Conservation (phyloP, 163 green algal genomes). For the Chlamydomonas reinhardtii region DNA sequence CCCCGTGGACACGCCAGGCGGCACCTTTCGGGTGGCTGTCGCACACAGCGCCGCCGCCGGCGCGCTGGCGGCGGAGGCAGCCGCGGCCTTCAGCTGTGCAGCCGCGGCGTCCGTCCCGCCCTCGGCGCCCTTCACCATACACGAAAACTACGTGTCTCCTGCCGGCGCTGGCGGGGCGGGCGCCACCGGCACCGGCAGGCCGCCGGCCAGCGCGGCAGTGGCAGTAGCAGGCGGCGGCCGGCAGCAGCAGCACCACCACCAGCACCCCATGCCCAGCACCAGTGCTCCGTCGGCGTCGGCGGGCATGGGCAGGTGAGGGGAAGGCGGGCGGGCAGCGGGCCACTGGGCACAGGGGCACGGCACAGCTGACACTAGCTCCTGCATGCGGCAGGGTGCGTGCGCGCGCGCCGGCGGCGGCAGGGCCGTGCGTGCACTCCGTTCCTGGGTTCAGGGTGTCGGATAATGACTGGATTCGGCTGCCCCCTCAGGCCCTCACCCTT, state of each 20-base stretch:
- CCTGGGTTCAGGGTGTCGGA: no score
- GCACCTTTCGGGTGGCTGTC: conserved; percentile 21
- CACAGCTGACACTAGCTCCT: no score
- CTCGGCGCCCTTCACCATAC: not conserved
- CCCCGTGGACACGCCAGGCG: conserved; percentile 25
- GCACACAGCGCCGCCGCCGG: conserved; percentile 18
- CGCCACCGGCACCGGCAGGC: not conserved
- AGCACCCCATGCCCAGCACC: not conserved
- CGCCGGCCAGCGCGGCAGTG: no score
- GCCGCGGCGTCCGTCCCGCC: no score
- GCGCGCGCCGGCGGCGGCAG: no score
- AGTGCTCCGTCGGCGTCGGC: conserved; percentile 3
- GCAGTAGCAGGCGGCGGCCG: not conserved
- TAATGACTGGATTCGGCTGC: no score
- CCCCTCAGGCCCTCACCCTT: no score
- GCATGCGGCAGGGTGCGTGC: no score
- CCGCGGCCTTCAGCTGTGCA: not conserved
- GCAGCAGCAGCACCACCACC: not conserved
- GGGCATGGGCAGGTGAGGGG: conserved; percentile 10
- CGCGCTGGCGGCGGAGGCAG: not conserved
- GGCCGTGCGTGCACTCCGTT: no score
- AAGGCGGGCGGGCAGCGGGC: no score
- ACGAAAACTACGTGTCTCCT: not conserved
- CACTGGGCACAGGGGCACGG: no score
- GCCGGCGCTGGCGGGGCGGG: not conserved